phyloP scores from a whole-genome alignment of 352 stramenopile species.

The Phytopythium boreale region DNA sequence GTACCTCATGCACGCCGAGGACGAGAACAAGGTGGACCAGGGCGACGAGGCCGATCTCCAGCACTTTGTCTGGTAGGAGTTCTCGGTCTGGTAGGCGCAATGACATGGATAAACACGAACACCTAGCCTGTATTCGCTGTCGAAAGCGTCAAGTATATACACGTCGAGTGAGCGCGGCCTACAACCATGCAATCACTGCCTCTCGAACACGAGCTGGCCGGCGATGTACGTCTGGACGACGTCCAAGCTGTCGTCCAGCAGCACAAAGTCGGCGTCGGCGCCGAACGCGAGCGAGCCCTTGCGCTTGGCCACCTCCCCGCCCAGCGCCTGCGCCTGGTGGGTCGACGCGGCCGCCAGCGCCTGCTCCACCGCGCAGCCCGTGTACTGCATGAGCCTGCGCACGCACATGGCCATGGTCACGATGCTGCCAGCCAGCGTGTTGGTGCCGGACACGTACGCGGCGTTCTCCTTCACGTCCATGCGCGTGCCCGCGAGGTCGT shows the following conservation, averaged over 20 bases:
- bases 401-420: conserved; percentile 85
- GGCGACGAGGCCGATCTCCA: conserved; percentile 81
- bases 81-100: neutral
- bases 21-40: conserved; percentile 80
- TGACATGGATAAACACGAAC: neutral
- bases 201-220: conserved; percentile 56
- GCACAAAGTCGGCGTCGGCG: conserved; percentile 77
- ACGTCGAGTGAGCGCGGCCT: neutral
- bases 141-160: too few species aligned
- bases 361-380: conserved; percentile 70
- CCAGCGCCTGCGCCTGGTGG: conserved; percentile 71
- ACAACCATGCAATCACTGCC: neutral
- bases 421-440: conserved; percentile 84
- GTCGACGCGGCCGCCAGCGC: conserved; percentile 72
- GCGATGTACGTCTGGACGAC: conserved; percentile 77
- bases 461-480: conserved; percentile 51
- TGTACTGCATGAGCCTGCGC: conserved; percentile 77
- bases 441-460: conserved; percentile 60
- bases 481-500: conserved; percentile 69
- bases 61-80: conserved; percentile 72
- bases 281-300: conserved; percentile 80
- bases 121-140: neutral
- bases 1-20: conserved; percentile 71
- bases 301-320: conserved; percentile 26
- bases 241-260: conserved; percentile 68